These are phyloP conservation scores for Cornus suecica DNA, from an alignment of 148 eudicot species.

Conservation along the genomic window DNA sequence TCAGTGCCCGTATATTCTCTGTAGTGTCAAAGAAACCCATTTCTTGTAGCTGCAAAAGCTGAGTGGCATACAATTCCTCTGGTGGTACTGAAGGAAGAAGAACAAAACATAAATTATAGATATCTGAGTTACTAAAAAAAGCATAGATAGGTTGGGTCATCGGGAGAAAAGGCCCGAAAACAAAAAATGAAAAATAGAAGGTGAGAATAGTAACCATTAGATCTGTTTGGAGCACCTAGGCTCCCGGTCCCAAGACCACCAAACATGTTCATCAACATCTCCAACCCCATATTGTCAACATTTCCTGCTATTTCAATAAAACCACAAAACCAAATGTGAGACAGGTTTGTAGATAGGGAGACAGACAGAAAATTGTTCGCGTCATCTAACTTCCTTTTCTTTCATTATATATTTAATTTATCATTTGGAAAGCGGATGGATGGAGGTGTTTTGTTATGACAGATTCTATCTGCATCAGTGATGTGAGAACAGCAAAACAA, in stretches of 20 bases:
- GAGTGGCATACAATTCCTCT: slow-evolving; percentile 88
- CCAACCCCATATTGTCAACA: slow-evolving; percentile 32
- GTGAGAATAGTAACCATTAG: slow-evolving; percentile 24
- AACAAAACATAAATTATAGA: slow-evolving; percentile 24
- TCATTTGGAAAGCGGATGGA: background rate
- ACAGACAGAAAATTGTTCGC: background rate
- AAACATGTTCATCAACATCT: slow-evolving; percentile 48
- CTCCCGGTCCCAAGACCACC: slow-evolving; percentile 46
- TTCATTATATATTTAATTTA: background rate
- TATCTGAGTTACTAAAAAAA: slow-evolving; percentile 65
- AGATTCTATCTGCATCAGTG: too few relatives aligned
- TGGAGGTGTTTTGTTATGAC: background rate
- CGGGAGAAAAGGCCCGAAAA: too few relatives aligned
- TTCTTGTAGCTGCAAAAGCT: slow-evolving; percentile 86
- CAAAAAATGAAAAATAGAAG: background rate
- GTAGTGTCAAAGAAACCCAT: slow-evolving; percentile 91
- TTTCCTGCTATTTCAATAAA: slow-evolving; percentile 14
- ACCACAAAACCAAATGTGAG: background rate
- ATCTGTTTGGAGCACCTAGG: slow-evolving; percentile 20
- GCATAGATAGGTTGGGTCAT: too few relatives aligned
- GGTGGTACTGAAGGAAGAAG: slow-evolving; percentile 60
- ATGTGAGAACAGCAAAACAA: too few relatives aligned
- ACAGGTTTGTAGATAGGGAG: background rate
- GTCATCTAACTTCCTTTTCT: background rate
- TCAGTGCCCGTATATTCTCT: slow-evolving; percentile 84